Conservation (phyloP, 2,329 filamentous ascomycete genomes). For the Dactylellina parvicollis region DNA sequence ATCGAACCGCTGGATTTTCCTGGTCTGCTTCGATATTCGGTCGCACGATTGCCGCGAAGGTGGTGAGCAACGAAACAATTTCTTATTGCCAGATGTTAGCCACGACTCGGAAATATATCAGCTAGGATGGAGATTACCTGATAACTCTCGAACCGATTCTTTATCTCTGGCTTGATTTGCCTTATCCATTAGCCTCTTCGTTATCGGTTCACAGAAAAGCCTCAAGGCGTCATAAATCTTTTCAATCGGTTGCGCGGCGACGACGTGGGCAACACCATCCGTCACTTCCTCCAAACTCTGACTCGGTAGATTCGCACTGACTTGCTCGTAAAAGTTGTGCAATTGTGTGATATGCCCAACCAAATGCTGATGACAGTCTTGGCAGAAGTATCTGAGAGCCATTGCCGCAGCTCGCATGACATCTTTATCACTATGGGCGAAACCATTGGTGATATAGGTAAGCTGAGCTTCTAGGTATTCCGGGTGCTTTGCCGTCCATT, state of each 20-base stretch:
- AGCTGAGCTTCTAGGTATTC: slow-evolving; percentile 92
- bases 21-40: slow-evolving; percentile 77
- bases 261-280: slow-evolving; percentile 90
- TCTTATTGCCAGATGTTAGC: slow-evolving; percentile 67
- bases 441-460: slow-evolving; percentile 93
- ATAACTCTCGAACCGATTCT: slow-evolving; percentile 83
- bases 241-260: slow-evolving; percentile 82
- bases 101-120: slow-evolving; percentile 1
- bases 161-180: slow-evolving; percentile 86
- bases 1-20: slow-evolving; percentile 90
- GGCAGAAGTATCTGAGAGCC: slow-evolving; percentile 96
- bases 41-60: slow-evolving; percentile 81
- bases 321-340: slow-evolving; percentile 89
- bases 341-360: slow-evolving; percentile 84
- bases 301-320: slow-evolving; percentile 84
- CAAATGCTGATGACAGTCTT: slow-evolving; percentile 87
- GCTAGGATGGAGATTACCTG: slow-evolving; percentile 67
- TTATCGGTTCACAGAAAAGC: slow-evolving; percentile 89
- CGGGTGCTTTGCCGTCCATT: slow-evolving; percentile 95
- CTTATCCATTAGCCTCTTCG: slow-evolving; percentile 83
- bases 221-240: slow-evolving; percentile 88
- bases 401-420: slow-evolving; percentile 91
- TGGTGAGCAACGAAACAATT: slow-evolving; percentile 88
- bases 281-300: slow-evolving; percentile 95
- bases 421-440: slow-evolving; percentile 86